Evolutionary conservation across 768 basidiomycete species (phyloP).

Genomic region (Amanita polypyramis): DNA sequence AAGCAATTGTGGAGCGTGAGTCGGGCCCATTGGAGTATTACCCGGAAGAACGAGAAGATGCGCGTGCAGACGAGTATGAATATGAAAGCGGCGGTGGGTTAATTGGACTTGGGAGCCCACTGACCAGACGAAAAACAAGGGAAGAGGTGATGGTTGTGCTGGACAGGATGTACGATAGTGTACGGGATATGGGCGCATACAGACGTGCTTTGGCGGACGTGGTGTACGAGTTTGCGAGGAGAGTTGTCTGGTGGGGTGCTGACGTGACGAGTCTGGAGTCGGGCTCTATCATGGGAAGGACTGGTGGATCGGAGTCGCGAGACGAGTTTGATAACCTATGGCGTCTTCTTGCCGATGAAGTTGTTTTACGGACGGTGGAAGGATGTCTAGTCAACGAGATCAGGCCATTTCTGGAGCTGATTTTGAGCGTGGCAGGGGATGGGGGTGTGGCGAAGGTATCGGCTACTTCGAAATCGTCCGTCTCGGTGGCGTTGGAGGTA

Average conservation of each 20-base stretch:
- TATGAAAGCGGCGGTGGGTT: background rate
- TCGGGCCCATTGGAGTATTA: background rate
- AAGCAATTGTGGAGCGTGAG: background rate
- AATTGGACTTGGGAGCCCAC: background rate
- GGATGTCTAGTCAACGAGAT: conserved; percentile 9
- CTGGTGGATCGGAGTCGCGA: conserved; percentile 17
- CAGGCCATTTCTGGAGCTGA: conserved; percentile 4
- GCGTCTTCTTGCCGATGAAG: conserved; percentile 60
- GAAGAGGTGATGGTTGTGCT: conserved; percentile 47
- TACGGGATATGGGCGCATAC: conserved; percentile 62
- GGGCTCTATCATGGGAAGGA: conserved; percentile 18
- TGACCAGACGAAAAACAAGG: conserved; percentile 15
- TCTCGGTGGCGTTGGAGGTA: background rate
- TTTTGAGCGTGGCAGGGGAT: background rate
- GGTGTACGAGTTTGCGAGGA: conserved; percentile 31
- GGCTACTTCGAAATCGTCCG: background rate
- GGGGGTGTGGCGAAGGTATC: background rate
- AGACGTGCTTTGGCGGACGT: conserved; percentile 43
- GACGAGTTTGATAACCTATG: conserved; percentile 36
- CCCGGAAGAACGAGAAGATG: background rate
- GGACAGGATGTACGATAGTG: conserved; percentile 47
- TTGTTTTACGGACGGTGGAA: conserved; percentile 45
- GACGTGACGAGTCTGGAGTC: conserved; percentile 1
- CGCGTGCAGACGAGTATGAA: background rate
- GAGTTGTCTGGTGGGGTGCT: conserved; percentile 15